Conservation (phyloP, 2,329 filamentous ascomycete species). For the Aureobasidium sp. region DNA sequence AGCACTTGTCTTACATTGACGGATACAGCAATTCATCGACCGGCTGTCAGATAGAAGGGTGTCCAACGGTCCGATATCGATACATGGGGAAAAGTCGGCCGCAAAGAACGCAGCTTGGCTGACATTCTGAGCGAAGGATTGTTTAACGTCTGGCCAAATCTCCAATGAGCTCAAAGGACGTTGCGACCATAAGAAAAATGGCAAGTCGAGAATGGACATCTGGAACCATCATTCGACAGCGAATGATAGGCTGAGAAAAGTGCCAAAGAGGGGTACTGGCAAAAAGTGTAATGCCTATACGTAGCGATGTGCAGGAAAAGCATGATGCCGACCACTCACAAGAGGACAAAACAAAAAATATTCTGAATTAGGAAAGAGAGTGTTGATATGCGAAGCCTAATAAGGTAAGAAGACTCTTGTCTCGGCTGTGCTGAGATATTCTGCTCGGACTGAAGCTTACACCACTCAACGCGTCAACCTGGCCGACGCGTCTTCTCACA, state of each 20-base stretch:
- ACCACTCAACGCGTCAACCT: slow-evolving; percentile 11
- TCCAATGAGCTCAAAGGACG: background rate
- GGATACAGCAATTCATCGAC: slow-evolving; percentile 6
- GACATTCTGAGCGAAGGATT: background rate
- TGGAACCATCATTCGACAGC: background rate
- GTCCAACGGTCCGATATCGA: slow-evolving; percentile 14
- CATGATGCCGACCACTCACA: background rate
- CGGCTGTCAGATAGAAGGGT: background rate
- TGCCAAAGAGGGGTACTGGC: background rate
- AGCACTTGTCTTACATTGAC: slow-evolving; percentile 9
- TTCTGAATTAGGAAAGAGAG: background rate
- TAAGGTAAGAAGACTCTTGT: background rate
- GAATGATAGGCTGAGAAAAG: background rate
- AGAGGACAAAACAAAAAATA: background rate
- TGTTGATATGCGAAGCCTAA: background rate
- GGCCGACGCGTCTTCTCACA: slow-evolving; percentile 1
- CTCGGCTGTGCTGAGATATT: background rate
- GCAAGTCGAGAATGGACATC: background rate
- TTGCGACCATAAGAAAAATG: background rate
- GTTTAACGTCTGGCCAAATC: background rate
- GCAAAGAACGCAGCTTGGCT: background rate
- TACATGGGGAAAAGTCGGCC: background rate
- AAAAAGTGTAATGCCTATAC: background rate
- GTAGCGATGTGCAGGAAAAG: background rate
- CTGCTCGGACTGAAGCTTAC: background rate